These are phyloP conservation scores for Naganishia albida DNA, from an alignment of 1,284 basidiomycete genomes.

Conservation along the genomic window DNA sequence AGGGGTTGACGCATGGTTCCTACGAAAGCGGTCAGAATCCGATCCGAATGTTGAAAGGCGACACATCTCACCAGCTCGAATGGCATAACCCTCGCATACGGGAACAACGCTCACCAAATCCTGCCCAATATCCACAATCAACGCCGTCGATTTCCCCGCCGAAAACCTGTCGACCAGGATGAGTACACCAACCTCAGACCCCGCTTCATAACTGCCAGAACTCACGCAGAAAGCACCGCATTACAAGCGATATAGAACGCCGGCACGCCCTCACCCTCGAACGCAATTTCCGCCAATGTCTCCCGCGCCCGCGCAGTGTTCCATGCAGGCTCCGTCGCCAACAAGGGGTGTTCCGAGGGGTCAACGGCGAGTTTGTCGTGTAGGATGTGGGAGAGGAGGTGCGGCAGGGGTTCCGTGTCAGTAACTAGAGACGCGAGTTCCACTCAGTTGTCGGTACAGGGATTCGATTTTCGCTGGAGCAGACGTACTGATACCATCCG, in stretches of 20 bases:
- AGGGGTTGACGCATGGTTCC: slow-evolving; percentile 55
- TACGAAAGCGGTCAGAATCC: slow-evolving; percentile 9
- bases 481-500: slow-evolving; percentile 78
- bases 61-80: slow-evolving; percentile 74
- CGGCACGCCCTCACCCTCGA: slow-evolving; percentile 91
- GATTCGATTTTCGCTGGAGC: too few relatives aligned
- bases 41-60: not conserved
- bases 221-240: slow-evolving; percentile 90
- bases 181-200: slow-evolving; percentile 11
- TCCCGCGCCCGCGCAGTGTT: slow-evolving; percentile 87
- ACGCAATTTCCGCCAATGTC: slow-evolving; percentile 92
- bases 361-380: slow-evolving; percentile 70
- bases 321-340: slow-evolving; percentile 96
- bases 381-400: slow-evolving; percentile 74
- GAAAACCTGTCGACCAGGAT: slow-evolving; percentile 67
- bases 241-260: slow-evolving; percentile 97
- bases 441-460: not conserved
- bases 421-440: slow-evolving; percentile 59
- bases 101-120: slow-evolving; percentile 87
- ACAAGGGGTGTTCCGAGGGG: slow-evolving; percentile 78
- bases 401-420: slow-evolving; percentile 73
- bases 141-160: slow-evolving; percentile 90
- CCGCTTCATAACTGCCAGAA: too few relatives aligned
- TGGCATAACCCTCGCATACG: slow-evolving; percentile 95
- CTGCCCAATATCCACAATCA: slow-evolving; percentile 92